phyloP scores from a whole-genome alignment of 805 yeast species.

The Candida michaelii region DNA sequence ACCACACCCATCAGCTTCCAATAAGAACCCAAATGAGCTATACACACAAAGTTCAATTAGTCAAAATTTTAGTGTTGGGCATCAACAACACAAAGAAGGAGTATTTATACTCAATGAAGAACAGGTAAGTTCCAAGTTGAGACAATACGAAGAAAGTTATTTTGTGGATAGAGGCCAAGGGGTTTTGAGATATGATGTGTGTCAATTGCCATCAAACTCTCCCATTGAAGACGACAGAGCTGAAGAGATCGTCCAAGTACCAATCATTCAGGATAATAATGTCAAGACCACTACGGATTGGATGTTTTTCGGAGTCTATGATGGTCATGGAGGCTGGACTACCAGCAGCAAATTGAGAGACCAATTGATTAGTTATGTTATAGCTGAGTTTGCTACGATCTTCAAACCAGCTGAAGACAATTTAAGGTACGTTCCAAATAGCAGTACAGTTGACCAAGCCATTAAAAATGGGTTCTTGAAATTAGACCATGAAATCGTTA shows the following conservation, averaged over 20 bases:
- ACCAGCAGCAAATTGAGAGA: constrained; percentile 86
- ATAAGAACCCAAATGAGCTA: constrained; percentile 12
- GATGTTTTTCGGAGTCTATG: constrained; percentile 94
- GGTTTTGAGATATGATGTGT: constrained; percentile 80
- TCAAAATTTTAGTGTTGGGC: constrained; percentile 40
- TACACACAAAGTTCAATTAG: constrained; percentile 47
- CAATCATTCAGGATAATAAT: constrained; percentile 61
- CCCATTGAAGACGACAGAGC: constrained; percentile 95
- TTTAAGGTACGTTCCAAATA: constrained; percentile 61
- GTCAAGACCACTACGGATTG: constrained; percentile 61
- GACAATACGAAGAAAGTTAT: constrained; percentile 78
- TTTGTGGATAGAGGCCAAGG: constrained; percentile 83
- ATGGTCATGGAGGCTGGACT: constrained; percentile 97
- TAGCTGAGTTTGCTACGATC: constrained; percentile 67
- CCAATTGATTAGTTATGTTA: constrained; percentile 72
- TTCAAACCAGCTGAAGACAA: constrained; percentile 56
- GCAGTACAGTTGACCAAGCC: constrained; percentile 74
- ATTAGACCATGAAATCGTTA: constrained; percentile 84
- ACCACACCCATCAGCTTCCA: background rate
- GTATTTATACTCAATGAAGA: constrained; percentile 60
- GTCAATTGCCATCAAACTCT: constrained; percentile 86
- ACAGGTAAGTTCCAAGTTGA: constrained; percentile 67
- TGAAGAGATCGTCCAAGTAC: constrained; percentile 75
- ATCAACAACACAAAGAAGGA: constrained; percentile 52
- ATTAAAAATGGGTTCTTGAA: constrained; percentile 76